Evolutionary conservation across 768 basidiomycete genomes (phyloP), one percentile per base, ranked within the genome.

Genomic region (Serendipita indica): DNA sequence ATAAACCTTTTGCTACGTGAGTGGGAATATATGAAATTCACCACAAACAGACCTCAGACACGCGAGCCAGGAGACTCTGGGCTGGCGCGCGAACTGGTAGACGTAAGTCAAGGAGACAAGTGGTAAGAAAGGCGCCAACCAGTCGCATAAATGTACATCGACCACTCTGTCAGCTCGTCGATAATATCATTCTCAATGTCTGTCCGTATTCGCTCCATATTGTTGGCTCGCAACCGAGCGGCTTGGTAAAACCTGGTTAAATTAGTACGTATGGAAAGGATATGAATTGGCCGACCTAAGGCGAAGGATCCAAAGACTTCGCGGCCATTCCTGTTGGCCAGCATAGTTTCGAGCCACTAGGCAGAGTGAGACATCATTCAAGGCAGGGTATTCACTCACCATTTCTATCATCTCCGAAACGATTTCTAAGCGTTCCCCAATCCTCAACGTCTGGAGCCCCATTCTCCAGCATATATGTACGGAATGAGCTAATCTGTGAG

Each of bases 311-410:
- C 78, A 81, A 4, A 86, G 75, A 16, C 83, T 79, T 63, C 87
- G 73, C 13, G 87, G 87, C 85, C 84, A 89, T 12, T 74, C 74
- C 67, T 85, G 84, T 68, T 90, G 87, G 34, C 76, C 75, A 18
- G 79, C 77, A 66, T 83, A 82, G 62, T 79, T 79, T 20, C 82
- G 77, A 39, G 82, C 80, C n/a, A 83, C 49, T 54, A n/a, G 10
- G 30, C n/a, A 18, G 49, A 7, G n/a, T 28, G 16, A 27, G 32
- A 12, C 33, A 65, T 57, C 37, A 54, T 61, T 12, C 57, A 43
- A 6, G 58, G 49, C 22, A 64, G 61, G 35, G 62, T 33, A n/a
- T 5, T 4, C n/a, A 12, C 10, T 28, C 30, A 54, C 49, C 45
- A 34, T 52, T 57, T 25, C 54, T 60, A 45, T 60, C 59, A 25